Percentiles rank a stretch among this genome's conserved stretches.
phyloP scores from a whole-genome alignment of 2,329 filamentous ascomycete species.

The Stemphylium vesicarium region DNA sequence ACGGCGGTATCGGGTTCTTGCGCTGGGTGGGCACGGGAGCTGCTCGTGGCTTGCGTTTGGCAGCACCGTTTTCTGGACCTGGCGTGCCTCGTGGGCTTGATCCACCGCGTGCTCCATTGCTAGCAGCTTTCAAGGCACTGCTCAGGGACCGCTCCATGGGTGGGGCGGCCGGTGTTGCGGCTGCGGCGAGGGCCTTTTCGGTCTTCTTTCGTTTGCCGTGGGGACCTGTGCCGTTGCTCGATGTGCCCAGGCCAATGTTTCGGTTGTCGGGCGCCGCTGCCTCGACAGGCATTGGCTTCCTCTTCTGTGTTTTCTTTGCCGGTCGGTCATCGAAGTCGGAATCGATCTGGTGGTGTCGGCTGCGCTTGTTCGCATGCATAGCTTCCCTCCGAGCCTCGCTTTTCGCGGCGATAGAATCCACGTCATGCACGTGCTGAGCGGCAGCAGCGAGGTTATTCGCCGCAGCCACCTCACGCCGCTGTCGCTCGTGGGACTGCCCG shows the following conservation, averaged over 20 bases:
- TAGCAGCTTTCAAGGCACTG: conserved; percentile 59
- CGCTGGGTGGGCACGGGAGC: conserved; percentile 72
- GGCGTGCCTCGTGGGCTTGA: conserved; percentile 74
- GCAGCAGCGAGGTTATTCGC: conserved; percentile 73
- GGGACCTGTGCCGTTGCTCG: conserved; percentile 60
- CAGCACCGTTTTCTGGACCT: conserved; percentile 54
- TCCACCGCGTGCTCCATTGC: conserved; percentile 43
- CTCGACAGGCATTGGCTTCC: conserved; percentile 64
- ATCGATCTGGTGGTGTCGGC: conserved; percentile 71
- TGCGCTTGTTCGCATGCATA: conserved; percentile 75
- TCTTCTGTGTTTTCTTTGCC: conserved; percentile 67
- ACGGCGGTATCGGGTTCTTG: conserved; percentile 66
- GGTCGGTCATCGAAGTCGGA: conserved; percentile 77
- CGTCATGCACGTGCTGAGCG: conserved; percentile 76
- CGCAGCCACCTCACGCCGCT: conserved; percentile 78
- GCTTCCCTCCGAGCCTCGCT: conserved; percentile 87
- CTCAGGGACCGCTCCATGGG: conserved; percentile 73
- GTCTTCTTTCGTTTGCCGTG: conserved; percentile 80
- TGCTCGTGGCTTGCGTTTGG: conserved; percentile 76
- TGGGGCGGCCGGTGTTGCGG: conserved; percentile 43
- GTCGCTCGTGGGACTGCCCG: conserved; percentile 71
- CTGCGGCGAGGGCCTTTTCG: conserved; percentile 62
- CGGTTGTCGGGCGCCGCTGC: conserved; percentile 47
- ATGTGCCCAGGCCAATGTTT: conserved; percentile 69
- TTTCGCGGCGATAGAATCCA: conserved; percentile 78